Conservation (phyloP, 306 rosid species). For the Sesbania bispinosa region DNA sequence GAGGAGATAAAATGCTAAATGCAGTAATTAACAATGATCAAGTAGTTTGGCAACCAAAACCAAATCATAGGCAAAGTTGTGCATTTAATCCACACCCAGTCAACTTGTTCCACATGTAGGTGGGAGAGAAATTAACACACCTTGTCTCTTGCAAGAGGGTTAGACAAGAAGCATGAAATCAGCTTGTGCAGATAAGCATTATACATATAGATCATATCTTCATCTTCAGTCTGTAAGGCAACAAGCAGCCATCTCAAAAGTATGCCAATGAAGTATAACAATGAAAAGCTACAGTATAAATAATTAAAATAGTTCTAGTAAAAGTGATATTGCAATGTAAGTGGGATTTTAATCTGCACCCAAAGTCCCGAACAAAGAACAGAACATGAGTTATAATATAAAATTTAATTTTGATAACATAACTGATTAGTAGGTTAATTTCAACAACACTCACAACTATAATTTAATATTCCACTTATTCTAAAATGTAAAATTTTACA, state of each 20-base stretch:
- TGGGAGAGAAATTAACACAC: conserved; percentile 37
- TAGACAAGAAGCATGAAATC: conserved; percentile 83
- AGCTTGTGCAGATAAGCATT: conserved; percentile 93
- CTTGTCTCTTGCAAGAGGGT: conserved; percentile 92
- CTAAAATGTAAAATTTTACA: neutral
- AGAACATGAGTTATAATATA: neutral
- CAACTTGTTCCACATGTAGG: neutral
- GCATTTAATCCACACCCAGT: conserved; percentile 15
- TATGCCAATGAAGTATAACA: conserved; percentile 18
- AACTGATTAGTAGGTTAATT: neutral
- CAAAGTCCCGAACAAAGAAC: neutral
- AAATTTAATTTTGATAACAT: neutral
- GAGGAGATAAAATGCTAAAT: conserved; percentile 1
- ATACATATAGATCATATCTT: conserved; percentile 90
- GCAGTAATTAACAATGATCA: neutral
- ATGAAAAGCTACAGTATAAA: conserved; percentile 18
- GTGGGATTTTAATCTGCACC: neutral
- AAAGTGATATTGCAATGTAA: conserved; percentile 1
- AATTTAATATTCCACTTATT: neutral
- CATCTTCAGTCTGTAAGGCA: conserved; percentile 83
- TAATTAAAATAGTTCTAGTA: neutral
- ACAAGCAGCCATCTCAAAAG: conserved; percentile 19
- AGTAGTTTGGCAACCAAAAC: conserved; percentile 8
- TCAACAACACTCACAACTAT: neutral
- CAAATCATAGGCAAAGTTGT: neutral